phyloP scores from a whole-genome alignment of 768 basidiomycete species.

The Sarcomyxa edulis region DNA sequence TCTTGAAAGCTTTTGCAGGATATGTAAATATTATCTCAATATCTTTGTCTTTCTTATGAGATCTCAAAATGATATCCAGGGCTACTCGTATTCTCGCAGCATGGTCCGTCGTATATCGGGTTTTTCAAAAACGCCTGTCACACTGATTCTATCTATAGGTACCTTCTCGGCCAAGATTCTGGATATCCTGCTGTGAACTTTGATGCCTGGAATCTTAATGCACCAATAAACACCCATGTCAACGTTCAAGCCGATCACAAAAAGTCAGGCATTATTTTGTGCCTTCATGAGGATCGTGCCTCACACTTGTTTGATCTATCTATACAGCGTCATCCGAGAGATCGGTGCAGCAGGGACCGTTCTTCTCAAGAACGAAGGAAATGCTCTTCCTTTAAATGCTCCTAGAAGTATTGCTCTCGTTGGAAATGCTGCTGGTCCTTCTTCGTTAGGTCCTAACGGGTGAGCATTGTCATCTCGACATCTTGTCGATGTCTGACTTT shows the following conservation, averaged over 20 bases:
- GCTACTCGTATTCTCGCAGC: conserved; percentile 72
- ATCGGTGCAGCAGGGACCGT: conserved; percentile 76
- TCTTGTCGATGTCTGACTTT: neutral
- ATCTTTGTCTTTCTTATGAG: too few species aligned
- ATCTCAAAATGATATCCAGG: too few species aligned
- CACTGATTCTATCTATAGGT: too few species aligned
- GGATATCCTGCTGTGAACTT: conserved; percentile 68
- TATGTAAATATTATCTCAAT: too few species aligned
- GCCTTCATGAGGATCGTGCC: too few species aligned
- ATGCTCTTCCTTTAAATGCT: conserved; percentile 51
- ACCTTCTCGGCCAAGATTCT: conserved; percentile 59
- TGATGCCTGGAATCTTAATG: conserved; percentile 52
- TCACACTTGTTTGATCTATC: too few species aligned
- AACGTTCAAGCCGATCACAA: conserved; percentile 70
- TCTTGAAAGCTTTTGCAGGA: too few species aligned
- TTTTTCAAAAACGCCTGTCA: too few species aligned
- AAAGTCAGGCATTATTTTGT: too few species aligned
- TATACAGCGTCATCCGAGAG: conserved; percentile 69
- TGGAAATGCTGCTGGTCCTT: conserved; percentile 63
- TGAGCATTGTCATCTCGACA: neutral
- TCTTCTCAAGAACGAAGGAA: conserved; percentile 65
- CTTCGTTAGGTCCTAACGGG: conserved; percentile 62
- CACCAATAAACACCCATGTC: conserved; percentile 54
- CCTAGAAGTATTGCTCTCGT: conserved; percentile 56
- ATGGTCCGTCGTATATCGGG: too few species aligned